Evolutionary conservation across 2,329 filamentous ascomycete genomes (phyloP), one percentile per base, ranked within the genome.

Genomic region (Zopfia rhizophila): DNA sequence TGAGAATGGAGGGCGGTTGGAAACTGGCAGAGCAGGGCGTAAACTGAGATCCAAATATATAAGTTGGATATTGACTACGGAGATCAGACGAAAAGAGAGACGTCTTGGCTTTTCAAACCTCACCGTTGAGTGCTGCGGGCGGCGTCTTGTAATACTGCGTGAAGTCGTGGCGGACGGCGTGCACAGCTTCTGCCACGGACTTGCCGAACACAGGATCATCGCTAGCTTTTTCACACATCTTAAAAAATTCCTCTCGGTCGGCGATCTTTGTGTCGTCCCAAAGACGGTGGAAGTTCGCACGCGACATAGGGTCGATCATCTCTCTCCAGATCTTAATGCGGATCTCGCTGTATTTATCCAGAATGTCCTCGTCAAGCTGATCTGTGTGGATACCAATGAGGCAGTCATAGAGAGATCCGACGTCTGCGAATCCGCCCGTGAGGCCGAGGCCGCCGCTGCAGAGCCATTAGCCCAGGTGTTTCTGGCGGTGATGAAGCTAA

Each of bases 391-490:
- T 68, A 23, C 66, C 66, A 5, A 56, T 61, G 7, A 87, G 74
- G 56, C 83, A 85, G 55, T 87, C 83, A 46, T 78, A 83, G 5
- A 87, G 74, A 0, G 82, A 82, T 8, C 82, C 83, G 3, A 84
- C 77, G 53, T 87, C 84, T n/a, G 83, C 81, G 42, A 87, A 82
- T 0, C 84, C 84, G 5, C 83, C 83, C 0, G 83, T 86, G 37
- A 87, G 78, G 1, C 84, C 84, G 12, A 86, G 71, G 0, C 84
- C 84, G 32, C 84, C 84, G 67, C 65, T 68, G 47, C 12, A 5
- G 13, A 6, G 2, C 24, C n/a, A 17, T 59, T 36, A 58, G 46
- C 42, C 21, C 37, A 33, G 17, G 37, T 17, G 29, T 10, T 12
- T 3, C 10, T 11, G 1, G 3, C 2, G 12, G 5, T 11, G 18